Evolutionary conservation across 257 asterid genomes (phyloP), one percentile per base, ranked within the genome.

Genomic region (Nicotiana sylvestris): DNA sequence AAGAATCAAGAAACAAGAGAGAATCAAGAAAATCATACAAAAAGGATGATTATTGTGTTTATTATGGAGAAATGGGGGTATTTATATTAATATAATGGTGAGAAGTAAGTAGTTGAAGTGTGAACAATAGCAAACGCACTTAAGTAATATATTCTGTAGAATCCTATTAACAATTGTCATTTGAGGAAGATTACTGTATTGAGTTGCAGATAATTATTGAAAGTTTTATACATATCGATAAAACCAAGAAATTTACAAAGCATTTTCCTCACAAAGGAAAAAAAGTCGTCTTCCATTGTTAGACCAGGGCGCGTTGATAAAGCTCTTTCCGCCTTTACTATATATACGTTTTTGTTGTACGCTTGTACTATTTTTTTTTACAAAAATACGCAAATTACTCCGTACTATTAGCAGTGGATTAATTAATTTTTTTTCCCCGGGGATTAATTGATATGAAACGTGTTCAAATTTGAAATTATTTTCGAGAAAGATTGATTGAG

Each of bases 11-110:
- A 85, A 66, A 35, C 46, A 49, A 10, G 57, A 74, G 67, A 80
- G 60, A 85, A 57, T 61, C 57, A 82, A 7, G 60, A 76, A 60
- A 72, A 37, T 46, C 37, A 81, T 83, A 77, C n/a, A 81, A 77
- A 76, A 60, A 55, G 66, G 68, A 74, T 55, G 85, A 80, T 30
- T 4, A 83, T 30, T 56, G 58, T 46, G 46, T 69, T 58, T 18
- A 39, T 58, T 5, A 60, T 18, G 82, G 65, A 18, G 55, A 29
- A 49, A 43, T 1, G 39, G 79, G 21, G 25, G 39, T 72, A 12
- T 25, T 43, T 13, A 46, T 49, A 72, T 13, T 0, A 82, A 83
- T 64, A 43, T 21, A 21, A 18, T 43, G 35, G 35, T 21, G 76
- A 49, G 46, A 58, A 77, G 74, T 43, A 43, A 77, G 74, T 43